A percentile compares a stretch with the other conserved stretches of the same genome.
phyloP scores from a whole-genome alignment of 495 filamentous ascomycete genomes.

The Stereocaulon alpinum region DNA sequence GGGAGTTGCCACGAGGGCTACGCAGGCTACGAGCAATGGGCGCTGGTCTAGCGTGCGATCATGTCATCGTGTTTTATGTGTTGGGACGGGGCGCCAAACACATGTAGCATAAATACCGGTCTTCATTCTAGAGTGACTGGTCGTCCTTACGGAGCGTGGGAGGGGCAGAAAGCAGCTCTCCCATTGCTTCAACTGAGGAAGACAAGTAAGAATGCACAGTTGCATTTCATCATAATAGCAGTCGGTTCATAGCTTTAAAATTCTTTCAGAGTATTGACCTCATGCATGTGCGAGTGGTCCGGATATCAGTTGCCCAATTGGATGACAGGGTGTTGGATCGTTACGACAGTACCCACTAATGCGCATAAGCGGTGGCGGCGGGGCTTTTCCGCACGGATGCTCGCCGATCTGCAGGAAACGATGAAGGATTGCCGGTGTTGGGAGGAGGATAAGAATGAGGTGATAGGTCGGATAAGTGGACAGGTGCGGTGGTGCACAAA shows the following conservation, averaged over 20 bases:
- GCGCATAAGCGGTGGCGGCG: no score
- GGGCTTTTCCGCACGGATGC: no score
- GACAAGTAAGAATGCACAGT: neutral
- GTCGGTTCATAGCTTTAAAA: no score
- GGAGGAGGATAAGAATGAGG: neutral
- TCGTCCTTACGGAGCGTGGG: neutral
- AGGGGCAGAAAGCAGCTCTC: neutral
- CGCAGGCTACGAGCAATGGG: constrained; percentile 11
- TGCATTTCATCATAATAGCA: no score
- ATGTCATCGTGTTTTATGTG: neutral
- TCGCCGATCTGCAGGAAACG: no score
- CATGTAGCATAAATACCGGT: constrained; percentile 13
- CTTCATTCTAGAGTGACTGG: neutral
- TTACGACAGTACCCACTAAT: no score
- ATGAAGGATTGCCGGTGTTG: neutral
- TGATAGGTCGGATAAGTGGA: neutral
- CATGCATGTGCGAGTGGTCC: neutral
- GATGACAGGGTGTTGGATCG: no score
- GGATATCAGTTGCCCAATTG: neutral
- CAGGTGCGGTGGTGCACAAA: neutral
- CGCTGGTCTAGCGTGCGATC: neutral
- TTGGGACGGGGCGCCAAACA: neutral
- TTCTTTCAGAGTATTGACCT: neutral
- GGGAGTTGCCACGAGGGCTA: constrained; percentile 1
- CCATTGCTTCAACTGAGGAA: no score